phyloP scores from a whole-genome alignment of 306 rosid genomes.

The Quercus rubra region DNA sequence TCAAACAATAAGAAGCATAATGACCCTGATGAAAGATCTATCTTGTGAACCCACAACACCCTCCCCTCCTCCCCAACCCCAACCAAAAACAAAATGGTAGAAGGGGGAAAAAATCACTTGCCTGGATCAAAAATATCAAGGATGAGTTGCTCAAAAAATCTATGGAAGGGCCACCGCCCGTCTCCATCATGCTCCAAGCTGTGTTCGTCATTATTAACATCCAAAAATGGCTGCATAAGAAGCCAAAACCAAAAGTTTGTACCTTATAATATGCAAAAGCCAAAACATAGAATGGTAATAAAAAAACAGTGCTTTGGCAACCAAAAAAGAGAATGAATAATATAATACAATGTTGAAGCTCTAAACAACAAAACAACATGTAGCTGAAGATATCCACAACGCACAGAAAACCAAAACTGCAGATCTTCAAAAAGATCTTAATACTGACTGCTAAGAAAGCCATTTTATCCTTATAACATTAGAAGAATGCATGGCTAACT shows the following conservation, averaged over 20 bases:
- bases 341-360: neutral
- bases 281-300: neutral
- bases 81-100: neutral
- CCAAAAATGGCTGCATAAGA: conserved; percentile 40
- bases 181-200: conserved; percentile 67
- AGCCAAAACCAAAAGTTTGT: conserved; percentile 18
- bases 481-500: too few species aligned
- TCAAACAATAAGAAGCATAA: too few species aligned
- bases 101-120: conserved; percentile 23
- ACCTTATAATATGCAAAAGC: neutral
- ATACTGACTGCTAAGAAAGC: too few species aligned
- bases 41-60: too few species aligned
- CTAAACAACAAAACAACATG: neutral
- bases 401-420: neutral
- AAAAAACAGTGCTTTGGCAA: conserved; percentile 1
- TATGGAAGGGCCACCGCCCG: conserved; percentile 84
- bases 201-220: conserved; percentile 59
- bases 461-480: too few species aligned
- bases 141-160: conserved; percentile 81
- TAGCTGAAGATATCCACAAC: neutral
- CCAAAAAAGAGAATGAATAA: neutral
- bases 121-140: conserved; percentile 96
- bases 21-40: too few species aligned
- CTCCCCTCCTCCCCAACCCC: too few species aligned
- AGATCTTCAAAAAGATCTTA: neutral